Conservation (phyloP, 2,329 filamentous ascomycete genomes). For the Elsinoe necatrix region DNA sequence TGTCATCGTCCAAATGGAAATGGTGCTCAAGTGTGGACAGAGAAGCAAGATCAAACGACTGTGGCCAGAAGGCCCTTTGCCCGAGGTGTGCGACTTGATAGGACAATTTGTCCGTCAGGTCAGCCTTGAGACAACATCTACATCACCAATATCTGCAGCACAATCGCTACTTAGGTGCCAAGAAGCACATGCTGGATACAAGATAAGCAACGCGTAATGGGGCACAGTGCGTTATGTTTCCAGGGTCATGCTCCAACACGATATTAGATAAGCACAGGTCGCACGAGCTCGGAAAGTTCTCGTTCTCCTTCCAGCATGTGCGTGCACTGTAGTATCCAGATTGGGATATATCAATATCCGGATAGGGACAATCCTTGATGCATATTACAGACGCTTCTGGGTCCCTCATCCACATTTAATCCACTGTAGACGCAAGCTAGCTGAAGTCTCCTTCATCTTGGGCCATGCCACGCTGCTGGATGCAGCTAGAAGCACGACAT, state of each 20-base stretch:
- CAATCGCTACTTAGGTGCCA: background rate
- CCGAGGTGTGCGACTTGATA: background rate
- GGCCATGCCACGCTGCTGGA: background rate
- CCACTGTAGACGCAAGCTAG: background rate
- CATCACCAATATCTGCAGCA: background rate
- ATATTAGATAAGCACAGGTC: background rate
- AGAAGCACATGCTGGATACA: background rate
- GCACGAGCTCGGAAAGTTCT: background rate
- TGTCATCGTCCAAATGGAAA: conserved; percentile 28
- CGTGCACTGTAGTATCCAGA: background rate
- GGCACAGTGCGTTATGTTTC: background rate
- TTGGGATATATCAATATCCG: background rate
- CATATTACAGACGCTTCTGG: background rate
- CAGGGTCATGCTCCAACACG: background rate
- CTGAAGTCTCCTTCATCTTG: background rate
- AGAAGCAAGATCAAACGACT: conserved; percentile 27
- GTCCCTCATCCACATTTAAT: background rate
- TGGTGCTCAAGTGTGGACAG: conserved; percentile 37
- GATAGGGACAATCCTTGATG: background rate
- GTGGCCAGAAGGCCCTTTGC: conserved; percentile 8
- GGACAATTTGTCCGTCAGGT: background rate
- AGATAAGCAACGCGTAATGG: background rate
- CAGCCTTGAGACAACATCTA: conserved; percentile 7
- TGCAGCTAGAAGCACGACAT: background rate
- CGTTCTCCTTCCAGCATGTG: background rate